Evolutionary conservation across 371 early-diverging fungal species (phyloP), one percentile per base, ranked within the genome.

Genomic region (Dichotomocladium elegans): DNA sequence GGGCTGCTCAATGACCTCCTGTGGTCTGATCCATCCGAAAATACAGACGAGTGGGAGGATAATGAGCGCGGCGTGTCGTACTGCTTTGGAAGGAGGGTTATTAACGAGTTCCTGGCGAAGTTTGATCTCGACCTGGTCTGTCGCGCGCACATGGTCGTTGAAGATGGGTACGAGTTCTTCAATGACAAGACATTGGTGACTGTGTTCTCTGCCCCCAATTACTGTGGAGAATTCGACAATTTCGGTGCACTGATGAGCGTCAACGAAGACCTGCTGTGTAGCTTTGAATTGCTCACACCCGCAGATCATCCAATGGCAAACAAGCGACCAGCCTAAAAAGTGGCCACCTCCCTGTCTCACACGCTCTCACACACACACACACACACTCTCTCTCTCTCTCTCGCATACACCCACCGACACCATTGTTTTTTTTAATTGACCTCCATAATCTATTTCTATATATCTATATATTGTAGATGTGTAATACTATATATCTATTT

Each of bases 111-210:
- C 68, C 66, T 98, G 49, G 44, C 67, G 24, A 64, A 58, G 30
- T 88, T 92, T 63, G 95, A 94, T 67, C 73, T 96, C 57, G 97
- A 96, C 69, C 74, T 96, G 10, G 88, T 98, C 10, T 94, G 95
- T 65, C 82, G 99, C 47, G 99, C 99, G 0, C 99, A 99, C 61
- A 93, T 94, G 87, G 97, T 97, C 7, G 97, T 99, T 4, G 99
- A 99, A 69, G 98, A 98, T 60, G 99, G 99, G n/a, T 99, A 99
- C 69, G 97, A 98, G 72, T 99, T 99, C 72, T 98, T 98, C 78
- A 91, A 91, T 48, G 88, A 94, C 53, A 82, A 95, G 44, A 86
- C 86, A 27, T 73, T 98, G 25, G 99, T 99, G 1, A 99, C 99
- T 3, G 75, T 99, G 22, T 99, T 98, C 64, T 91, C 92, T 21